Conservation (phyloP, 2,329 filamentous ascomycete species). For the Penicillium thymicola region DNA sequence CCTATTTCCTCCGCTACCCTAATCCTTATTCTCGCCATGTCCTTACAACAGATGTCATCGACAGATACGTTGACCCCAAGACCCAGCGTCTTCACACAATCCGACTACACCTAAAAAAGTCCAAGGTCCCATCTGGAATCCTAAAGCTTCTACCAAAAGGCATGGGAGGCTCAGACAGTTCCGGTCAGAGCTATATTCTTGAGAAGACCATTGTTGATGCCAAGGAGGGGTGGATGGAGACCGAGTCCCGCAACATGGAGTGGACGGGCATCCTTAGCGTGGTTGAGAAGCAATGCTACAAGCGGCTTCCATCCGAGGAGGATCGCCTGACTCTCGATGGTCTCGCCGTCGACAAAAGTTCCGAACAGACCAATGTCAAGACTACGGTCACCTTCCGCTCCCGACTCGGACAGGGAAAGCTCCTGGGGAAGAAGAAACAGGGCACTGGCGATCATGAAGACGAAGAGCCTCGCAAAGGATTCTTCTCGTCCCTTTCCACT, state of each 20-base stretch:
- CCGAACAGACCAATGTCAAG: conserved; percentile 54
- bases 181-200: conserved; percentile 61
- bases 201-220: conserved; percentile 62
- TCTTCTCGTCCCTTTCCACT: conserved; percentile 59
- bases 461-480: conserved; percentile 52
- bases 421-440: conserved; percentile 43
- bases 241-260: conserved; percentile 62
- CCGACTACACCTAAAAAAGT: conserved; percentile 61
- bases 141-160: conserved; percentile 60
- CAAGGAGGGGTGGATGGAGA: conserved; percentile 64
- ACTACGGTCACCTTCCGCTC: conserved; percentile 62
- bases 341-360: conserved; percentile 36
- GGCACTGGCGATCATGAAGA: conserved; percentile 48
- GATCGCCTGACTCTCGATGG: conserved; percentile 23
- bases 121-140: conserved; percentile 59
- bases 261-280: conserved; percentile 65
- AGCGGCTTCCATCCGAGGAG: conserved; percentile 40
- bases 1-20: conserved; percentile 67
- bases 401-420: conserved; percentile 57
- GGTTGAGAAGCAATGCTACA: conserved; percentile 59
- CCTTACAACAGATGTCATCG: conserved; percentile 63
- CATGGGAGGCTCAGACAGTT: conserved; percentile 55
- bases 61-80: conserved; percentile 58
- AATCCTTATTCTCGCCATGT: conserved; percentile 66
- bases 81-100: conserved; percentile 60